Conservation (phyloP, 106 monocot genomes). For the Phalaenopsis aphrodite region DNA sequence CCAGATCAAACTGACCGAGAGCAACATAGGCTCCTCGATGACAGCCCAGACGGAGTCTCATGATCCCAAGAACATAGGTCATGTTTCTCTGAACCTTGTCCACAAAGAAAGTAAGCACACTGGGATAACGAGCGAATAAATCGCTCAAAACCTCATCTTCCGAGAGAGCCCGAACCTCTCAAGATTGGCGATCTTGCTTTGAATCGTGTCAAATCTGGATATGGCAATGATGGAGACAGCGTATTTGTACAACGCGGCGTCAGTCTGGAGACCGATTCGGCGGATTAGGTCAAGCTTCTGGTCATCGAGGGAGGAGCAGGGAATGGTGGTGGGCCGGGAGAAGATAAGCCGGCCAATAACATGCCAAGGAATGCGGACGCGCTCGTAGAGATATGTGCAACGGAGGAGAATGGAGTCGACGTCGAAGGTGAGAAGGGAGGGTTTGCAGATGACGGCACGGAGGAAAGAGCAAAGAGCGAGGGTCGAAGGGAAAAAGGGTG, state of each 20-base stretch:
- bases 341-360: not conserved
- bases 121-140: slow-evolving; percentile 25
- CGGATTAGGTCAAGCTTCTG: too few relatives aligned
- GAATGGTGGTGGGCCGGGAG: slow-evolving; percentile 17
- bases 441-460: slow-evolving; percentile 22
- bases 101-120: slow-evolving; percentile 24
- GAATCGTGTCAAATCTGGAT: slow-evolving; percentile 26
- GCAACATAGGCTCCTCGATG: slow-evolving; percentile 16
- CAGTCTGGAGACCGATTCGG: slow-evolving; percentile 3
- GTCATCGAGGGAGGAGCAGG: too few relatives aligned
- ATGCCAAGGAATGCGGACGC: too few relatives aligned
- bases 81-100: slow-evolving; percentile 39
- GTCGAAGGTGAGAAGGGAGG: not conserved
- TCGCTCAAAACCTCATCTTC: slow-evolving; percentile 10
- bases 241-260: slow-evolving; percentile 30
- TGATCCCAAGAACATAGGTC: slow-evolving; percentile 32
- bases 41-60: too few relatives aligned
- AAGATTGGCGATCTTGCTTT: slow-evolving; percentile 13
- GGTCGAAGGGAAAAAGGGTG: slow-evolving; percentile 16
- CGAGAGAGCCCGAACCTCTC: not conserved
- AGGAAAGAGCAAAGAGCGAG: slow-evolving; percentile 18
- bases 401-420: slow-evolving; percentile 12
- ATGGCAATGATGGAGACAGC: slow-evolving; percentile 27
- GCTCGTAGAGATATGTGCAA: slow-evolving; percentile 18
- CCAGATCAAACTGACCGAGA: slow-evolving; percentile 13